Evolutionary conservation across 805 yeast genomes (phyloP).

Genomic region (Saccharomyces paradoxus): DNA sequence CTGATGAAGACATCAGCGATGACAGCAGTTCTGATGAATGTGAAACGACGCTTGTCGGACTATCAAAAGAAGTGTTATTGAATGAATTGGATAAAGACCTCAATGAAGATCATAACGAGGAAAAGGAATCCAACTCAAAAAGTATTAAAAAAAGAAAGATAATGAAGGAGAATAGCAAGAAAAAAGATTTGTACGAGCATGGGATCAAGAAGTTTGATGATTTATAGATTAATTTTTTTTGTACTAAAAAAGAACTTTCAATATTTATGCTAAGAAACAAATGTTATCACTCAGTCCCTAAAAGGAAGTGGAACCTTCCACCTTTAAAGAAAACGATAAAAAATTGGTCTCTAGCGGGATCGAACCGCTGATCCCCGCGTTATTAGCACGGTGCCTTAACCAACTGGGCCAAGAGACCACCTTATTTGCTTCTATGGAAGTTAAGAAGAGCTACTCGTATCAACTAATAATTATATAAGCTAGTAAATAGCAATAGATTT

Average conservation of each 20-base stretch:
- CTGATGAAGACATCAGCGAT: constrained; percentile 5
- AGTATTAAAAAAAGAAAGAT: constrained; percentile 4
- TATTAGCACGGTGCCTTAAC: constrained; percentile 32
- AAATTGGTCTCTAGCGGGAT: constrained; percentile 30
- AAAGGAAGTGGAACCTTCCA: too few relatives aligned
- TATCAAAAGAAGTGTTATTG: constrained; percentile 26
- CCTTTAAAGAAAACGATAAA: constrained; percentile 1
- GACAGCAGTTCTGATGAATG: constrained; percentile 15
- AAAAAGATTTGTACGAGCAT: constrained; percentile 36
- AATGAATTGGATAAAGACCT: constrained; percentile 28
- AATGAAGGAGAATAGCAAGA: constrained; percentile 18
- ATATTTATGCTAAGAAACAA: not conserved
- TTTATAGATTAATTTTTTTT: constrained; percentile 25
- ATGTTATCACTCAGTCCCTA: too few relatives aligned
- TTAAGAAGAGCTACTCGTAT: too few relatives aligned
- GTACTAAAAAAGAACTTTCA: not conserved
- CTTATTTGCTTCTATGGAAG: too few relatives aligned
- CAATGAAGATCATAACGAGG: constrained; percentile 3
- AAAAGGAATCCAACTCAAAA: constrained; percentile 3
- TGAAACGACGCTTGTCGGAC: constrained; percentile 16
- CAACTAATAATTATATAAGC: too few relatives aligned
- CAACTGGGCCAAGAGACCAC: constrained; percentile 31
- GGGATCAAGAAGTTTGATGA: constrained; percentile 62
- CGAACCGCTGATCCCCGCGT: constrained; percentile 33
- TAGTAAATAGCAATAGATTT: too few relatives aligned